Conservation (phyloP, 202 grass and related monocot species). For the Panicum hallii region DNA sequence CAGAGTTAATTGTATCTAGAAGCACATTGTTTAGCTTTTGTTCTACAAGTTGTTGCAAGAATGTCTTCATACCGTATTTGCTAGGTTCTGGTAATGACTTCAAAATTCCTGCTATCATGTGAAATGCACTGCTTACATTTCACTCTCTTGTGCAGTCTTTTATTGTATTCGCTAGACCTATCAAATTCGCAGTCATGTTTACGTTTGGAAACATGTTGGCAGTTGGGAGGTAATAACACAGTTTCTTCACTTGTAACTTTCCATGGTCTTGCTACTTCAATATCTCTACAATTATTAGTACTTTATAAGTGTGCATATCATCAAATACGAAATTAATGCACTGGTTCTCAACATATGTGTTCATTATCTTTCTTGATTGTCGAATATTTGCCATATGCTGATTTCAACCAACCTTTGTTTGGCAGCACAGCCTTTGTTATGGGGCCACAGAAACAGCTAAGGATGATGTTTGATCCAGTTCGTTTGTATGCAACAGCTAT, state of each 20-base stretch:
- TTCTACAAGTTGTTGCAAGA: neutral
- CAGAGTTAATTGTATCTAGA: neutral
- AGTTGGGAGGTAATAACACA: constrained; percentile 73
- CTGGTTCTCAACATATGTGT: neutral
- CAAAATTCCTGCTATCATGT: neutral
- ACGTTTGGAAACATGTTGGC: constrained; percentile 88
- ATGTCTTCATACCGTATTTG: no score
- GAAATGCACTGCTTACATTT: constrained; percentile 28
- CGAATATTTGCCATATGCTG: constrained; percentile 37
- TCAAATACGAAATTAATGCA: constrained; percentile 16
- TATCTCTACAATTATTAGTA: neutral
- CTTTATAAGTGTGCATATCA: constrained; percentile 12
- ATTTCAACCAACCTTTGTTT: constrained; percentile 51
- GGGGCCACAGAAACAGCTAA: constrained; percentile 63
- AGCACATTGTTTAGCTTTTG: neutral
- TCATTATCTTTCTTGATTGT: constrained; percentile 5
- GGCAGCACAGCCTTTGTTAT: constrained; percentile 91
- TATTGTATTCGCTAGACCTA: constrained; percentile 72
- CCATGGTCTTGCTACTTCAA: neutral
- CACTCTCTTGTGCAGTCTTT: constrained; percentile 60
- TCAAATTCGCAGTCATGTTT: constrained; percentile 92
- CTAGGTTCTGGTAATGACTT: neutral
- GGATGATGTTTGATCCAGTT: constrained; percentile 92
- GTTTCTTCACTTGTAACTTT: constrained; percentile 13
- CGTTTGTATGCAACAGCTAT: constrained; percentile 72